A percentile compares a stretch with the other conserved stretches of the same genome.
Evolutionary conservation across 2,329 filamentous ascomycete genomes (phyloP).

Genomic region (Diplodia corticola): DNA sequence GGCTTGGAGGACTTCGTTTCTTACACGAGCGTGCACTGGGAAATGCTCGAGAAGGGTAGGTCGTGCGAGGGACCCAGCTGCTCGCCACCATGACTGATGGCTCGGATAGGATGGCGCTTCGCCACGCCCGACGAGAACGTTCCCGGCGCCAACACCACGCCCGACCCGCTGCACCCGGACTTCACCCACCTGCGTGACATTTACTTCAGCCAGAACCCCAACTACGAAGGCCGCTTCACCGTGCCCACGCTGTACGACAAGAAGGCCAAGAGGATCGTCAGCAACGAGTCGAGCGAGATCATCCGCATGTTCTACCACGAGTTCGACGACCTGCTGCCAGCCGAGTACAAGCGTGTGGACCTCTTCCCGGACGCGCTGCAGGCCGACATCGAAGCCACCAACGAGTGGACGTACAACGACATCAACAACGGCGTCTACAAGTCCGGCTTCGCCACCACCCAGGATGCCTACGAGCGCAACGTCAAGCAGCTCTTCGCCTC

Average conservation of each 20-base stretch:
- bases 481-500: conserved; percentile 50
- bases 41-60: conserved; percentile 68
- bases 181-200: conserved; percentile 75
- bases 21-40: conserved; percentile 87
- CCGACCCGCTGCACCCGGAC: conserved; percentile 65
- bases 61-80: conserved; percentile 15
- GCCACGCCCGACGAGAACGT: conserved; percentile 62
- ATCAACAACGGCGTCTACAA: conserved; percentile 57
- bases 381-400: conserved; percentile 50
- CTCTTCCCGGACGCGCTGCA: conserved; percentile 48
- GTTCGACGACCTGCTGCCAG: conserved; percentile 64
- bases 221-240: conserved; percentile 79
- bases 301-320: conserved; percentile 83
- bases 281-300: conserved; percentile 90
- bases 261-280: conserved; percentile 74
- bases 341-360: conserved; percentile 46
- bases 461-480: conserved; percentile 52
- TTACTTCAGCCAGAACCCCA: conserved; percentile 72
- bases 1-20: conserved; percentile 83
- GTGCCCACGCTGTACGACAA: conserved; percentile 86
- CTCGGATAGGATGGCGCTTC: conserved; percentile 76
- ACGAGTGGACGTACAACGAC: conserved; percentile 55
- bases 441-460: conserved; percentile 53
- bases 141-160: conserved; percentile 57
- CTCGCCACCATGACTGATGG: not conserved